phyloP scores from a whole-genome alignment of 805 yeast genomes.

The Saturnispora ahearnii region DNA sequence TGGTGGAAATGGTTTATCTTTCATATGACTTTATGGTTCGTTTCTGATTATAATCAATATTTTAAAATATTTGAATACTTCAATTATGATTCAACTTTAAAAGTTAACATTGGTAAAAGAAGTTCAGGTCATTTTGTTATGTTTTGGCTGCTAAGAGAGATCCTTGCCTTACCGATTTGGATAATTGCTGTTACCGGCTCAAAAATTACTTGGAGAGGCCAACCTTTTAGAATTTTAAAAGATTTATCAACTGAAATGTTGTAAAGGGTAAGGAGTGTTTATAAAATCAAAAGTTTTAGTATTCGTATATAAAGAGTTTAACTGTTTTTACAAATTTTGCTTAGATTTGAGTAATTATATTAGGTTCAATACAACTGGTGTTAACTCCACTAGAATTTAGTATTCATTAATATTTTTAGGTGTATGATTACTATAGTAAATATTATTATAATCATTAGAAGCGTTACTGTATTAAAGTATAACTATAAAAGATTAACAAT shows the following conservation, averaged over 20 bases:
- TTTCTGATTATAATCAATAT: constrained; percentile 54
- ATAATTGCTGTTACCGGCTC: constrained; percentile 68
- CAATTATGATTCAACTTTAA: not conserved
- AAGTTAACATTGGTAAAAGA: not conserved
- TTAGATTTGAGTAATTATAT: not conserved
- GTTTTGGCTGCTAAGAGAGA: constrained; percentile 63
- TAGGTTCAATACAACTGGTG: not conserved
- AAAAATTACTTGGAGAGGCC: constrained; percentile 69
- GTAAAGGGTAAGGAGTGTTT: not conserved
- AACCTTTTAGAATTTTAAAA: constrained; percentile 60
- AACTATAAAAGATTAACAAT: too few relatives aligned
- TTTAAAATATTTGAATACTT: constrained; percentile 30
- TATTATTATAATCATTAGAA: too few relatives aligned
- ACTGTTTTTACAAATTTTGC: not conserved
- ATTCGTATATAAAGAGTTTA: not conserved
- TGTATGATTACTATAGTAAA: too few relatives aligned
- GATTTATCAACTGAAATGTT: constrained; percentile 62
- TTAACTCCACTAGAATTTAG: not conserved
- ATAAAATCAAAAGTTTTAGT: not conserved
- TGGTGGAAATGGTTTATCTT: constrained; percentile 31
- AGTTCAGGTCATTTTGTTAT: constrained; percentile 20
- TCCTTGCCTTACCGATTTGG: constrained; percentile 80
- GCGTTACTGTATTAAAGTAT: too few relatives aligned
- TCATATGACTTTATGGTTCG: constrained; percentile 57
- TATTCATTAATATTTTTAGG: too few relatives aligned